Conservation (phyloP, 129 eudicot species). For the Arctium lappa region DNA sequence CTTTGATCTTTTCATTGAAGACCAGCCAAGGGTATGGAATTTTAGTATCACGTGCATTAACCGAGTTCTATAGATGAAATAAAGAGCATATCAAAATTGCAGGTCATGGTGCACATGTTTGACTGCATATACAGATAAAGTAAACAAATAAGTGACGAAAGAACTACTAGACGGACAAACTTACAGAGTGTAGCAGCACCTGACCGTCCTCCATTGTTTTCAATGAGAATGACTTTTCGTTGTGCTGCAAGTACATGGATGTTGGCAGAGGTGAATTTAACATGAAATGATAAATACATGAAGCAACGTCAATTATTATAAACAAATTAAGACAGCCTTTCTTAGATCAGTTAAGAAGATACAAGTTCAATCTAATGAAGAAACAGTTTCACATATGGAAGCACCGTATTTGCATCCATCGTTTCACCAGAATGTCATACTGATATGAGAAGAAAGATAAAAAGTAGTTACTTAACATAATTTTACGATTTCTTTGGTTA, state of each 20-base stretch:
- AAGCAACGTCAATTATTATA: neutral
- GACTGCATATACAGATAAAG: neutral
- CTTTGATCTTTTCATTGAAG: conserved; percentile 94
- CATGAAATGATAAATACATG: neutral
- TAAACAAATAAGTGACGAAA: neutral
- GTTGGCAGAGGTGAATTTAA: neutral
- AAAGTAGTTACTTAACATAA: no score
- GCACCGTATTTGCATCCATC: neutral
- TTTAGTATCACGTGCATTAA: conserved; percentile 72
- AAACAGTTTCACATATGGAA: neutral
- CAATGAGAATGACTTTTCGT: conserved; percentile 74
- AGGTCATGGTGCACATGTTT: neutral
- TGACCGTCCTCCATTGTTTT: conserved; percentile 98
- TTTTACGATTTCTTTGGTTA: no score
- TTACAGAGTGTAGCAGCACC: conserved; percentile 81
- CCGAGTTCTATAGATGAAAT: conserved; percentile 64
- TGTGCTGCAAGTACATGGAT: conserved; percentile 55
- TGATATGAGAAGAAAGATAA: no score
- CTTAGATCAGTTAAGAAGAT: neutral
- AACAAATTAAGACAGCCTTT: neutral
- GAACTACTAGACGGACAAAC: conserved; percentile 11
- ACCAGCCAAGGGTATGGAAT: conserved; percentile 95
- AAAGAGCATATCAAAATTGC: neutral
- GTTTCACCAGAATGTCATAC: no score
- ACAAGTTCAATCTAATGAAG: neutral